Conservation (phyloP, 2,329 filamentous ascomycete species). For the Colletotrichum sp. region DNA sequence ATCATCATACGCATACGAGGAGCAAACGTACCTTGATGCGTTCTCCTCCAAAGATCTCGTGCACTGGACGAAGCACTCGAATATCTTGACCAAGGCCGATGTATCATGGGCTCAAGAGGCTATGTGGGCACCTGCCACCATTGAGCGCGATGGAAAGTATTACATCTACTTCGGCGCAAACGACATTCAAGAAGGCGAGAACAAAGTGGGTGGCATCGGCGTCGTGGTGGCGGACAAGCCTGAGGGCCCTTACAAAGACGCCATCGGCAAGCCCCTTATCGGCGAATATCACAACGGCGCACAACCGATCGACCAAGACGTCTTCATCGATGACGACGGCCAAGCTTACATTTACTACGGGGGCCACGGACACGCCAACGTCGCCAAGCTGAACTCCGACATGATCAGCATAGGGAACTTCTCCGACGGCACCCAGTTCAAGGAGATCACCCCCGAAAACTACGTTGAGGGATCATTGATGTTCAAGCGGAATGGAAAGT, state of each 20-base stretch:
- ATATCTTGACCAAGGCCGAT: slow-evolving; percentile 50
- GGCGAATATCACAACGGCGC: slow-evolving; percentile 43
- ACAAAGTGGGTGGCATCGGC: slow-evolving; percentile 62
- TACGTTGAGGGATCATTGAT: slow-evolving; percentile 43
- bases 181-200: slow-evolving; percentile 50
- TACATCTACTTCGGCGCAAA: slow-evolving; percentile 67
- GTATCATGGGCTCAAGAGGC: slow-evolving; percentile 71
- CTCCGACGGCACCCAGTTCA: slow-evolving; percentile 45
- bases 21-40: slow-evolving; percentile 55
- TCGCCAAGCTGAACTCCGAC: slow-evolving; percentile 48
- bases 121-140: slow-evolving; percentile 70
- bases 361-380: slow-evolving; percentile 42
- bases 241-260: slow-evolving; percentile 63
- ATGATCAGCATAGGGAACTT: slow-evolving; percentile 47
- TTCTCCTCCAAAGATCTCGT: slow-evolving; percentile 55
- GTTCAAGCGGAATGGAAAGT: slow-evolving; percentile 36
- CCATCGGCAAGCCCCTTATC: slow-evolving; percentile 54
- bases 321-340: slow-evolving; percentile 62
- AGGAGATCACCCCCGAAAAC: slow-evolving; percentile 45
- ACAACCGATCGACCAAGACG: slow-evolving; percentile 64
- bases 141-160: slow-evolving; percentile 63
- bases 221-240: slow-evolving; percentile 62
- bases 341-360: slow-evolving; percentile 69
- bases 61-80: slow-evolving; percentile 51
- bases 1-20: slow-evolving; percentile 45